These are phyloP conservation scores for Gnaphalium uliginosum DNA, from an alignment of 129 eudicot species.

Conservation along the genomic window DNA sequence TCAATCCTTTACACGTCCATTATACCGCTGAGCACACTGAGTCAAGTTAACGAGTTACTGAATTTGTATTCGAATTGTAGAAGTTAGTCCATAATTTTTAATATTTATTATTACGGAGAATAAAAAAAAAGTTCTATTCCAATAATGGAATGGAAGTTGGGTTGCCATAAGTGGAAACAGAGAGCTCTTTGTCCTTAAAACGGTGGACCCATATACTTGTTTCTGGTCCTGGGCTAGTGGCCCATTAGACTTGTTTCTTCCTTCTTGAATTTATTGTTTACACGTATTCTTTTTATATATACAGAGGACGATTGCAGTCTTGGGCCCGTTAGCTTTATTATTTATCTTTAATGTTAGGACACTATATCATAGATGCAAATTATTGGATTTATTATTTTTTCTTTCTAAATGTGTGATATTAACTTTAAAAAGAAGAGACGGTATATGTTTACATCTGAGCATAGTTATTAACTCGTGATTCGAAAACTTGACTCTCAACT, in stretches of 20 bases:
- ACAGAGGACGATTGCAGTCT: conserved; percentile 19
- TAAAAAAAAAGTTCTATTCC: conserved; percentile 19
- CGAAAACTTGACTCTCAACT: no score
- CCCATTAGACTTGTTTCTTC: conserved; percentile 32
- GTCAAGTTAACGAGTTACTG: not conserved
- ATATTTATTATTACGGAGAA: not conserved
- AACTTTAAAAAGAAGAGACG: not conserved
- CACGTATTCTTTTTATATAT: conserved; percentile 7
- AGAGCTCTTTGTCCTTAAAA: conserved; percentile 29
- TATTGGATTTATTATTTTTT: not conserved
- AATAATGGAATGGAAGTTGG: conserved; percentile 14
- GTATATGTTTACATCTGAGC: no score
- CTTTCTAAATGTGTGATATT: not conserved
- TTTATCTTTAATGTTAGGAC: not conserved
- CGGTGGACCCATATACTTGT: conserved; percentile 24
- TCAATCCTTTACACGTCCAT: not conserved
- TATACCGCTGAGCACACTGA: not conserved
- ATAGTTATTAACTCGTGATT: no score
- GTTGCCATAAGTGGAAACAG: conserved; percentile 34
- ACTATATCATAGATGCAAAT: not conserved
- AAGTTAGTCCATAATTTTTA: no score
- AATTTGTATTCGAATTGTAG: not conserved
- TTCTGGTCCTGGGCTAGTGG: conserved; percentile 28
- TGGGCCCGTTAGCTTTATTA: conserved; percentile 27
- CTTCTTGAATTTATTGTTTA: conserved; percentile 5